Evolutionary conservation across 805 yeast species (phyloP).

Genomic region (Ogataea ramenticola): DNA sequence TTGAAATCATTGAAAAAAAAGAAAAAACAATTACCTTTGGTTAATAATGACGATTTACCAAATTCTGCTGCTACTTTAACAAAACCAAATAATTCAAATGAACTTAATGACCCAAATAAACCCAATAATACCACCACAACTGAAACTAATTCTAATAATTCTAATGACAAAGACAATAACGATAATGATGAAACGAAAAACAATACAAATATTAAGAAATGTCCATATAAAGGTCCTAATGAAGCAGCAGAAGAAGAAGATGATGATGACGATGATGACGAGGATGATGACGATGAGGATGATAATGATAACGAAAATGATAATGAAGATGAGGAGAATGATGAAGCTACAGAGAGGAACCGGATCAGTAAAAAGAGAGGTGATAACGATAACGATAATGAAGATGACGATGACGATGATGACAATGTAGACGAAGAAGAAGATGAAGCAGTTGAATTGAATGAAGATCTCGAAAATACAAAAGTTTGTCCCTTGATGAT

Average conservation of each 20-base stretch:
- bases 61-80: conserved; percentile 1
- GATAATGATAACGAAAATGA: not conserved
- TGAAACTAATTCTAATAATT: no score
- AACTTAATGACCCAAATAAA: not conserved
- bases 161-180: no score
- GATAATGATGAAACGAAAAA: not conserved
- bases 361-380: not conserved
- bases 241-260: not conserved
- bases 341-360: no score
- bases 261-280: not conserved
- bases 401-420: conserved; percentile 18
- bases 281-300: not conserved
- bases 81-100: not conserved
- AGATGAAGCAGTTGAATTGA: conserved; percentile 13
- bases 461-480: conserved; percentile 25
- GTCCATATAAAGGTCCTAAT: no score
- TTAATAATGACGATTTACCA: conserved; percentile 1
- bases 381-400: conserved; percentile 2
- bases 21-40: conserved; percentile 1
- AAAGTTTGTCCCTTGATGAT: conserved; percentile 40
- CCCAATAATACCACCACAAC: not conserved
- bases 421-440: conserved; percentile 12
- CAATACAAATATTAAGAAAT: no score
- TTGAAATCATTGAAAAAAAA: conserved; percentile 4
- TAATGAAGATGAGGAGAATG: not conserved